These are phyloP conservation scores for Phialophora tarda DNA, from an alignment of 2,329 filamentous ascomycete genomes.

Conservation along the genomic window DNA sequence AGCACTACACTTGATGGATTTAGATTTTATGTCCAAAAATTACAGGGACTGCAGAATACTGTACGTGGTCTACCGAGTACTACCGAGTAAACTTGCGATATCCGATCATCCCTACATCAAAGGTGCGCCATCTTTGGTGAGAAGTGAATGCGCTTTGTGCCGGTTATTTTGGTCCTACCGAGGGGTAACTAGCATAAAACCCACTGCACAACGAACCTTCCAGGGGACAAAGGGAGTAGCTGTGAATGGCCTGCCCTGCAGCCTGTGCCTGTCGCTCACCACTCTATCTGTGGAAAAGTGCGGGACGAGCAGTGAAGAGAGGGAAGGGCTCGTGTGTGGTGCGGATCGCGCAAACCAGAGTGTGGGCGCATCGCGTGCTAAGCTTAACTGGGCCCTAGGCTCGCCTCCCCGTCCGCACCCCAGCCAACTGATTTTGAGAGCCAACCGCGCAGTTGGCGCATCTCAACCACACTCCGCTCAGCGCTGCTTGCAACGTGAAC, in stretches of 20 bases:
- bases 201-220: neutral
- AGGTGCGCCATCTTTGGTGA: neutral
- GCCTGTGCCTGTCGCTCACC: constrained; percentile 8
- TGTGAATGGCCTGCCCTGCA: neutral
- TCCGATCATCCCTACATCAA: neutral
- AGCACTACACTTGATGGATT: neutral
- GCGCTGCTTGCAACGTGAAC: neutral
- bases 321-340: neutral
- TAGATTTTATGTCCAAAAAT: neutral
- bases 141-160: neutral
- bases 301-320: constrained; percentile 7
- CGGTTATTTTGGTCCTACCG: neutral
- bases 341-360: neutral
- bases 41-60: neutral
- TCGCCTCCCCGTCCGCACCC: constrained; percentile 2
- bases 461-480: constrained; percentile 16
- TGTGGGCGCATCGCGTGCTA: neutral
- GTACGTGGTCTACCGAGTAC: too few species aligned
- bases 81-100: too few species aligned
- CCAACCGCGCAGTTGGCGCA: constrained; percentile 16
- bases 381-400: constrained; percentile 5
- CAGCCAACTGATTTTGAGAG: constrained; percentile 17
- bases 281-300: constrained; percentile 2
- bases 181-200: neutral
- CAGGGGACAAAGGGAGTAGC: neutral